phyloP scores from a whole-genome alignment of 139 green algal genomes.

The Micractinium sp. region DNA sequence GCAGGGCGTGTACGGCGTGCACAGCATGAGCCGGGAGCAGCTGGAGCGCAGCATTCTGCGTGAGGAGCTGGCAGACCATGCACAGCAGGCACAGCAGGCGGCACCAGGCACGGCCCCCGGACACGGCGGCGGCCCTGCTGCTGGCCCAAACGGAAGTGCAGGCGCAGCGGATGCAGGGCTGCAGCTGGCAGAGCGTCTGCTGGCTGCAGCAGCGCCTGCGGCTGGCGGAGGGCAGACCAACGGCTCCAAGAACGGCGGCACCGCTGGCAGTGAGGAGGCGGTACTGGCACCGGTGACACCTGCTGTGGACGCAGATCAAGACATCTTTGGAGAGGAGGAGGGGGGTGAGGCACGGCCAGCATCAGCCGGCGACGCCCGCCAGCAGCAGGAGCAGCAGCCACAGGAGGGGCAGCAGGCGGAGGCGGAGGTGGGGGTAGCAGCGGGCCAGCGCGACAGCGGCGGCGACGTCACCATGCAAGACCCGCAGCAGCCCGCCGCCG shows the following conservation, averaged over 20 bases:
- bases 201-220: background rate
- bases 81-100: background rate
- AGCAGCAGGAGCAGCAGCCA: slow-evolving; percentile 4
- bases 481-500: background rate
- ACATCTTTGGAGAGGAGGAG: slow-evolving; percentile 46
- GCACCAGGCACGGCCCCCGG: background rate
- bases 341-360: too few species aligned
- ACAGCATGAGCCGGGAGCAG: slow-evolving; percentile 44
- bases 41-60: slow-evolving; percentile 5
- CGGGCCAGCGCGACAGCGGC: background rate
- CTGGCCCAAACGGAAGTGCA: background rate
- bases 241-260: background rate
- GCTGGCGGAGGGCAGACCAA: background rate
- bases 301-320: slow-evolving; percentile 41
- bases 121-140: background rate
- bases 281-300: background rate
- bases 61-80: background rate
- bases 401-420: background rate
- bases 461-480: slow-evolving; percentile 16
- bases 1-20: slow-evolving; percentile 51
- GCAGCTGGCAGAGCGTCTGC: slow-evolving; percentile 24
- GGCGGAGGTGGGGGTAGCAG: background rate
- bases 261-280: background rate
- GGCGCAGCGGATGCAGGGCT: background rate
- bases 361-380: background rate